Evolutionary conservation across 139 green algal species (phyloP).

Genomic region (Diplosphaera chodatii): DNA sequence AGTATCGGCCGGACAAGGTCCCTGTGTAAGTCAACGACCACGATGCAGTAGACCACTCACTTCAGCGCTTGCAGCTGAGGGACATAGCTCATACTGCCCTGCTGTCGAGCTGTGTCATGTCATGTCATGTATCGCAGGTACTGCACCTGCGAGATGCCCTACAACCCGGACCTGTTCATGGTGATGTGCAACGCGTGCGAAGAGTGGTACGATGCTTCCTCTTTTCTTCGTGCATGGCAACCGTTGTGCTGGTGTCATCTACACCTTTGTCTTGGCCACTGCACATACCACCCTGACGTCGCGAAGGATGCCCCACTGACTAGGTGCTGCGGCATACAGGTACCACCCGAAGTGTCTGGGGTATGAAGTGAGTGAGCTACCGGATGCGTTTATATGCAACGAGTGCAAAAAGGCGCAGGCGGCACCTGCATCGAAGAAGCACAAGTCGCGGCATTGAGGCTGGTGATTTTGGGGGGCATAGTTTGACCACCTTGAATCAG

Average conservation of each 20-base stretch:
- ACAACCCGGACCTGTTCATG: conserved; percentile 84
- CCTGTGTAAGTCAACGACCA: conserved; percentile 72
- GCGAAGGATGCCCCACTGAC: no score
- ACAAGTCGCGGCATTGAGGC: background rate
- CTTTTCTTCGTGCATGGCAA: background rate
- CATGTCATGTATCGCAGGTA: conserved; percentile 52
- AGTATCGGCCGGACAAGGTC: conserved; percentile 55
- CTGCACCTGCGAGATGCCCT: conserved; percentile 76
- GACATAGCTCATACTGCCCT: no score
- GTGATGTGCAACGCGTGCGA: conserved; percentile 62
- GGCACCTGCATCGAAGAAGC: background rate
- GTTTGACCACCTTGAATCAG: no score
- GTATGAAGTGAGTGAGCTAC: conserved; percentile 13
- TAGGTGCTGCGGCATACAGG: conserved; percentile 17
- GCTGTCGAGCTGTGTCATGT: no score
- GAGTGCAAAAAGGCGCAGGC: conserved; percentile 14
- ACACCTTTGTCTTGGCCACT: no score
- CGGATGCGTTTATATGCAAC: conserved; percentile 22
- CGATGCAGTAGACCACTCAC: no score
- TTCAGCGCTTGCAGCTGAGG: no score
- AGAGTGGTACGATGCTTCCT: conserved; percentile 56
- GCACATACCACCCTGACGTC: no score
- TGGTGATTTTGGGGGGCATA: no score
- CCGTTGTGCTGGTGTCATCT: no score
- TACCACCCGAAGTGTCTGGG: conserved; percentile 43